Conservation (phyloP, 2,329 filamentous ascomycete species). For the Biscogniauxia mediterranea region DNA sequence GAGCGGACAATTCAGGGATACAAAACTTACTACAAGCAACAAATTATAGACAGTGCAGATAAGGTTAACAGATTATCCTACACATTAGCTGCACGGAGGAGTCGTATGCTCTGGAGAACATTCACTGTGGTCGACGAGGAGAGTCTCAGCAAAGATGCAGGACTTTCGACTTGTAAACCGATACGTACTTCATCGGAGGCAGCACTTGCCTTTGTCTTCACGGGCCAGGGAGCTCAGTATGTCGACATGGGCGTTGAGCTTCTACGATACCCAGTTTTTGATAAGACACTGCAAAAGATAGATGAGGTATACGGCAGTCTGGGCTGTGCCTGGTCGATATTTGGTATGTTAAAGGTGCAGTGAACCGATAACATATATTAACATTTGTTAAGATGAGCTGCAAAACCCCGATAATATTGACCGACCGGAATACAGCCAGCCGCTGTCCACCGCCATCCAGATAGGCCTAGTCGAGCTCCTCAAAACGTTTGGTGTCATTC, state of each 20-base stretch:
- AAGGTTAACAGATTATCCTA: slow-evolving; percentile 26
- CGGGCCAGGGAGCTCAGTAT: slow-evolving; percentile 31
- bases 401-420: slow-evolving; percentile 24
- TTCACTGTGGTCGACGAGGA: slow-evolving; percentile 21
- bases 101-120: slow-evolving; percentile 27
- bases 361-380: neutral
- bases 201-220: slow-evolving; percentile 33
- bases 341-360: slow-evolving; percentile 17
- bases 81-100: slow-evolving; percentile 29
- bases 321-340: slow-evolving; percentile 27
- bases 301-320: slow-evolving; percentile 14
- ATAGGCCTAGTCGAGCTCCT: slow-evolving; percentile 36
- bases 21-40: slow-evolving; percentile 20
- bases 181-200: slow-evolving; percentile 19
- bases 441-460: slow-evolving; percentile 34
- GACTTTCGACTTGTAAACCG: slow-evolving; percentile 11
- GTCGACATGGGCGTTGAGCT: slow-evolving; percentile 22
- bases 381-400: slow-evolving; percentile 20
- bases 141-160: neutral
- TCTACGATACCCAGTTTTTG: slow-evolving; percentile 25
- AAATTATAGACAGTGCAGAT: slow-evolving; percentile 5
- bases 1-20: slow-evolving; percentile 25
- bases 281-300: slow-evolving; percentile 11
- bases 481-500: slow-evolving; percentile 24
- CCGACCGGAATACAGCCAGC: slow-evolving; percentile 29